Evolutionary conservation across 371 early-diverging fungal species (phyloP).

Genomic region (Fennellomyces sp.): DNA sequence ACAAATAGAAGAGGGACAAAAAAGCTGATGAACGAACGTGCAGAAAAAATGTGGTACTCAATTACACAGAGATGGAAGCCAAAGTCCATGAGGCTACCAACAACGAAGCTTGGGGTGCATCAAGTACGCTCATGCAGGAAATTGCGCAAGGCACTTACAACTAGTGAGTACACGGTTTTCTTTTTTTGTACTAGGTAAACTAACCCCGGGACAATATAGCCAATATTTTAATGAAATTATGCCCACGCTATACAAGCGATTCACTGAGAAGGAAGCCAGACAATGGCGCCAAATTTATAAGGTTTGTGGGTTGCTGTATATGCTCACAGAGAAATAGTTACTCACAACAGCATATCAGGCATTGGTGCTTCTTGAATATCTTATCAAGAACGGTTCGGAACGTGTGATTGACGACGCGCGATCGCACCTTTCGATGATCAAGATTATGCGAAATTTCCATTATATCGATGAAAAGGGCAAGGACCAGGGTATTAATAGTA

Average conservation of each 20-base stretch:
- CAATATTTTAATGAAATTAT: conserved; percentile 93
- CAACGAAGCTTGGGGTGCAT: conserved; percentile 91
- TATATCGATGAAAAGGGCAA: conserved; percentile 92
- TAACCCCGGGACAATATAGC: conserved; percentile 37
- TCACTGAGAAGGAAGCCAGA: conserved; percentile 81
- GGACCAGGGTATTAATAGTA: conserved; percentile 96
- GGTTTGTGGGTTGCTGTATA: conserved; percentile 44
- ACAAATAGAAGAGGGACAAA: background rate
- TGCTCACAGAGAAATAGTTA: background rate
- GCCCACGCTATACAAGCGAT: conserved; percentile 85
- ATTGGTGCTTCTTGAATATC: conserved; percentile 89
- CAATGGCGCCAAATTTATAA: conserved; percentile 97
- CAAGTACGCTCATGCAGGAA: conserved; percentile 88
- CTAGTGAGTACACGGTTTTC: conserved; percentile 58
- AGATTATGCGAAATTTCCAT: conserved; percentile 80
- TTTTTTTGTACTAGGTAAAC: background rate
- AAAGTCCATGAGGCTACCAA: conserved; percentile 88
- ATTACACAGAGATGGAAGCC: conserved; percentile 87
- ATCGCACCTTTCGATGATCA: conserved; percentile 83
- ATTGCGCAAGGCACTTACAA: conserved; percentile 85
- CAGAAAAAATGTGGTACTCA: conserved; percentile 78
- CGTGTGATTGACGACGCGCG: conserved; percentile 88
- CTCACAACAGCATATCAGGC: conserved; percentile 50
- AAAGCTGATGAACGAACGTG: background rate
- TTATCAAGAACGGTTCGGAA: conserved; percentile 94